Conservation (phyloP, 176 grass and related monocot genomes). For the Carex parvula region DNA sequence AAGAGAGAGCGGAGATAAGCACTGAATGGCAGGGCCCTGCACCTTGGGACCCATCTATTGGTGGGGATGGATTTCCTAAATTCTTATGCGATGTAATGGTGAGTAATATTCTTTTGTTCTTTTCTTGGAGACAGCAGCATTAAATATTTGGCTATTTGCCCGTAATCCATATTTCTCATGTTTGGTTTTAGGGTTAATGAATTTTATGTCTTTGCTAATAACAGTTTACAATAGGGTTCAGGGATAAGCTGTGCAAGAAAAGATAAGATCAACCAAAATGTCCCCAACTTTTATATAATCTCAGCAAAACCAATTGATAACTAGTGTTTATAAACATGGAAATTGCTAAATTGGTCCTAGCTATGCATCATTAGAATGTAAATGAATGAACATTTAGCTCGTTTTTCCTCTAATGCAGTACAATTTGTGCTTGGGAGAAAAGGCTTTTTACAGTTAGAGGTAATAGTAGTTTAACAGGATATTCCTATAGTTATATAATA, state of each 20-base stretch:
- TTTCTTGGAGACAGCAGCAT: not conserved
- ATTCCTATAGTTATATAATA: not conserved
- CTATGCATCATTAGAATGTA: not conserved
- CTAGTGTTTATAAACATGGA: not conserved
- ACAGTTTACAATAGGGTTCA: not conserved
- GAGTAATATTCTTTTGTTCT: slow-evolving; percentile 15
- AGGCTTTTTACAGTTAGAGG: not conserved
- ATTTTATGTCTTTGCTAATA: not conserved
- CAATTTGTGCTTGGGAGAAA: not conserved
- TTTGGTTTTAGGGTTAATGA: not conserved
- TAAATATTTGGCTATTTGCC: not conserved
- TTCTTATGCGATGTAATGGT: slow-evolving; percentile 99
- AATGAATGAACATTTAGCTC: not conserved
- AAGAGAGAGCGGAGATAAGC: slow-evolving; percentile 37
- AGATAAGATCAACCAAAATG: not conserved
- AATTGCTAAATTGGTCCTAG: not conserved
- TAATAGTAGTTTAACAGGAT: not conserved
- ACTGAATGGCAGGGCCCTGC: slow-evolving; percentile 73
- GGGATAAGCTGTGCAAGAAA: not conserved
- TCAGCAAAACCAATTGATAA: not conserved
- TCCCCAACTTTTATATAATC: not conserved
- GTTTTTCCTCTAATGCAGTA: not conserved
- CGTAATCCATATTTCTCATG: not conserved
- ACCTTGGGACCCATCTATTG: slow-evolving; percentile 75
- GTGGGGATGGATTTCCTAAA: slow-evolving; percentile 71